Evolutionary conservation across 352 stramenopile species (phyloP), one percentile per base, ranked within the genome.

Genomic region (Phytophthora constricta): DNA sequence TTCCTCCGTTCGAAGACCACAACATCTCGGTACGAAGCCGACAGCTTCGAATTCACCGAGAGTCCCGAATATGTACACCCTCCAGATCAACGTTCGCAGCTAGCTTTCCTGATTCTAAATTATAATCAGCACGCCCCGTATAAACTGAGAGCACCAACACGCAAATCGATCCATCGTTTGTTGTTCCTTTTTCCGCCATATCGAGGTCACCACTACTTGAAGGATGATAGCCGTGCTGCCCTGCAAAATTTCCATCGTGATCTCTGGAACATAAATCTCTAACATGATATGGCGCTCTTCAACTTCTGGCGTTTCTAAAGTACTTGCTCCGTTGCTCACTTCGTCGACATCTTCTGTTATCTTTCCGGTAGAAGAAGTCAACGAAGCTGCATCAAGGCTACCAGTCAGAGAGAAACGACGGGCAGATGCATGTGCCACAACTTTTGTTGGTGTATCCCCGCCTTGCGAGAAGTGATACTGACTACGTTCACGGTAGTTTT

Each of bases 181-280:
- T 85, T 39, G 83, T 90, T 34, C 76, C 72, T 23, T 76, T 80
- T 25, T 89, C 80, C 11, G 80, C 82, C 84, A 95, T 91, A 25
- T 80, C 87, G 2, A 96, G 62, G 52, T 95, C 86, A 16, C 84
- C 88, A 66, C 79, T 91, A 42, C 70, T 81, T 5, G 85, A 91
- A 11, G 86, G 88, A 28, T 95, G 82, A 52, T 95, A 96, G 5
- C 88, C 88, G 48, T 90, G 64, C 50, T 92, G 75, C 86, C 84
- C 51, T 92, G 79, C 14, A 94, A 68, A 64, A 96, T 75, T 48
- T 96, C 88, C 68, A 96, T 83, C 37, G 88, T 83, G 17, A 96
- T 75, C 59, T 93, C 86, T 14, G 88, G 88, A 47, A 92, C 76
- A 31, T 78, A 62, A 2, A 89, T 17, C 2, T 81, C 82, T 41